Evolutionary conservation across 306 rosid genomes (phyloP), one percentile per base, ranked within the genome.

Genomic region (Astragalus glycyphyllos): DNA sequence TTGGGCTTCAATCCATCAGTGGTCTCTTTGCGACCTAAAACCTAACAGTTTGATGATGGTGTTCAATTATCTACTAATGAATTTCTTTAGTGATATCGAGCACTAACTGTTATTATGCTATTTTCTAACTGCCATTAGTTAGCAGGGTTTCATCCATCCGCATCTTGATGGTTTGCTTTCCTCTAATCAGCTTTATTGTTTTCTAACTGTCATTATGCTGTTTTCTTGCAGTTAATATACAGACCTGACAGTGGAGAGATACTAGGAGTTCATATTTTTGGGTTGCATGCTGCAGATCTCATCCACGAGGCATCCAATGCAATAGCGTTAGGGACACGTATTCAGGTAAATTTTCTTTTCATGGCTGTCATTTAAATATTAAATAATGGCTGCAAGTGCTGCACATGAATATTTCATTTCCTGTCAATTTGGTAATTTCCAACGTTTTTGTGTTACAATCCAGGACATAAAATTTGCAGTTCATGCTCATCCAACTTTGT

Each of bases 201-300:
- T 13, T 14, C 44, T 77, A 58, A 76, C 67, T 74, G 58, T 57
- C 45, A 49, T 57, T 58, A 40, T 75, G 49, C 55, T 76, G 15
- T 61, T 41, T 74, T 74, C 70, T 35, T 75, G 81, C 95, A 94
- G 99, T 66, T 89, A 81, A 94, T 94, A 78, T 94, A 94, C 88
- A 82, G 96, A 77, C 96, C 99, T 14, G 99, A 94, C 83, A 89
- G 77, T 4, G 99, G 99, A 38, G 99, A 91, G 86, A 94, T 94
- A 55, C 91, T 94, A 16, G 99, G 99, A 44, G 99, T 90, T 57
- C 99, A 94, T 65, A 94, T 94, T 71, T 91, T 94, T 58, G 99
- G 99, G 71, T 78, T 94, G 86, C 99, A 94, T 69, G 99, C 99
- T 6, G 99, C 99, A 32, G 99, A 94, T 82, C 99, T 94, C 72